Conservation (phyloP, 2,329 filamentous ascomycete species). For the Aspergillus quadricinctus region DNA sequence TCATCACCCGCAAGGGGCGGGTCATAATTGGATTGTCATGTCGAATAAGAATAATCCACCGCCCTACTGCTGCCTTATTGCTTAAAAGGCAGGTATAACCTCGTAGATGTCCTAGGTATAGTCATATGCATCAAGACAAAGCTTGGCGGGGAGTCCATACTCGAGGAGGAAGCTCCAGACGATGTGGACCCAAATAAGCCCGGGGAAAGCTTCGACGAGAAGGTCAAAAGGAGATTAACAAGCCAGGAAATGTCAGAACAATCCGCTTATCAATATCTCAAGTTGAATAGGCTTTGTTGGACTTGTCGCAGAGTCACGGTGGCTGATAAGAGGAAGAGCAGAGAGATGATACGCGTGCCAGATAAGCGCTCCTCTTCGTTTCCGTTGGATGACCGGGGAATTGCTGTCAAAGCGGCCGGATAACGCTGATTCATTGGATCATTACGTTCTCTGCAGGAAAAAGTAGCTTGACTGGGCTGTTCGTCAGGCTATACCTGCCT, state of each 20-base stretch:
- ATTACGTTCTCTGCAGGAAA: background rate
- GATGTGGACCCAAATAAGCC: conserved; percentile 7
- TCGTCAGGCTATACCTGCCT: conserved; percentile 21
- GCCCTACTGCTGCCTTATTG: background rate
- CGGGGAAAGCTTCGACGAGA: conserved; percentile 9
- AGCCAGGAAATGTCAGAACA: background rate
- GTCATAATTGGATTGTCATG: background rate
- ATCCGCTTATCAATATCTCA: background rate
- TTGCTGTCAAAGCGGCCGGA: background rate
- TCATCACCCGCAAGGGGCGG: background rate
- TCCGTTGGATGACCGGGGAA: background rate
- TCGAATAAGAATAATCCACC: background rate
- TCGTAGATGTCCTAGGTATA: conserved; percentile 3
- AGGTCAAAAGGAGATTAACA: background rate
- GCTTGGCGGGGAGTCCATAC: conserved; percentile 19
- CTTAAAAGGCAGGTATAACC: background rate
- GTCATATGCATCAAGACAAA: conserved; percentile 7
- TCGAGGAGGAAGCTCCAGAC: conserved; percentile 24
- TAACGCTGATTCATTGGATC: background rate
- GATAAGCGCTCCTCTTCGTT: background rate
- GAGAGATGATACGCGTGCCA: conserved; percentile 1
- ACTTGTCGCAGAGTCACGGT: background rate
- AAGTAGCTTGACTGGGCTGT: conserved; percentile 1
- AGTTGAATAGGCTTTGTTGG: conserved; percentile 6
- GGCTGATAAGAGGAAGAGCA: conserved; percentile 9